These are phyloP conservation scores for Aspergillus olivimuriae DNA, from an alignment of 495 filamentous ascomycete species.

Conservation along the genomic window DNA sequence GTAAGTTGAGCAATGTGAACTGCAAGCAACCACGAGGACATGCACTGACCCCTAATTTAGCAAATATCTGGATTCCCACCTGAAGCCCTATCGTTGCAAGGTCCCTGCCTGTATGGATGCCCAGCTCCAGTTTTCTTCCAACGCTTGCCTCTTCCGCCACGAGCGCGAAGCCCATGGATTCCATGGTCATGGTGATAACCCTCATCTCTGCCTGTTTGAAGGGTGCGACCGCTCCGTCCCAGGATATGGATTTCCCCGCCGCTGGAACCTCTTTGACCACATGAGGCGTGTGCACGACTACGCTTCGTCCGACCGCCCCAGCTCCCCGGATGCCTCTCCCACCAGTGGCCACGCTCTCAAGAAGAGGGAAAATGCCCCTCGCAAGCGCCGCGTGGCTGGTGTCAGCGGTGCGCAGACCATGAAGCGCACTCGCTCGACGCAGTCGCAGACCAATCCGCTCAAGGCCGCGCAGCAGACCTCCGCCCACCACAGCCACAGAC, in stretches of 20 bases:
- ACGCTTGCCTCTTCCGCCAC: slow-evolving; percentile 88
- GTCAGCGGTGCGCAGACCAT: slow-evolving; percentile 34
- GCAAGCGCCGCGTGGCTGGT: slow-evolving; percentile 37
- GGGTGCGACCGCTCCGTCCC: slow-evolving; percentile 75
- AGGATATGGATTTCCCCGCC: slow-evolving; percentile 82
- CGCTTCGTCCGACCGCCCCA: slow-evolving; percentile 41
- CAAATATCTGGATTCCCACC: slow-evolving; percentile 90
- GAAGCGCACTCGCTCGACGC: slow-evolving; percentile 42
- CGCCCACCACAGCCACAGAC: slow-evolving; percentile 36
- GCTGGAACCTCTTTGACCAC: slow-evolving; percentile 92
- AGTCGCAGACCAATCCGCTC: slow-evolving; percentile 30
- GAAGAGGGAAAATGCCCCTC: slow-evolving; percentile 37
- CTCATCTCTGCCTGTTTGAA: slow-evolving; percentile 74
- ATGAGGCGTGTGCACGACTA: slow-evolving; percentile 92
- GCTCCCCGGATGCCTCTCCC: slow-evolving; percentile 39
- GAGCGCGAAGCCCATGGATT: slow-evolving; percentile 91
- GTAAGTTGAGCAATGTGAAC: slow-evolving; percentile 63
- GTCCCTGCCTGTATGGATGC: slow-evolving; percentile 66
- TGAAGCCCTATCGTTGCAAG: slow-evolving; percentile 93
- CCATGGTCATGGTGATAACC: slow-evolving; percentile 89
- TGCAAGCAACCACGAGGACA: too few relatives aligned
- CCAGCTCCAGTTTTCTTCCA: slow-evolving; percentile 73
- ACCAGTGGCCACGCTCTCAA: slow-evolving; percentile 21
- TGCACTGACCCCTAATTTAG: slow-evolving; percentile 36
- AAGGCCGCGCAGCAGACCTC: slow-evolving; percentile 30